Percentiles rank a stretch among this genome's conserved stretches.
Evolutionary conservation across 306 rosid genomes (phyloP).

Genomic region (Hylodesmum podocarpum): DNA sequence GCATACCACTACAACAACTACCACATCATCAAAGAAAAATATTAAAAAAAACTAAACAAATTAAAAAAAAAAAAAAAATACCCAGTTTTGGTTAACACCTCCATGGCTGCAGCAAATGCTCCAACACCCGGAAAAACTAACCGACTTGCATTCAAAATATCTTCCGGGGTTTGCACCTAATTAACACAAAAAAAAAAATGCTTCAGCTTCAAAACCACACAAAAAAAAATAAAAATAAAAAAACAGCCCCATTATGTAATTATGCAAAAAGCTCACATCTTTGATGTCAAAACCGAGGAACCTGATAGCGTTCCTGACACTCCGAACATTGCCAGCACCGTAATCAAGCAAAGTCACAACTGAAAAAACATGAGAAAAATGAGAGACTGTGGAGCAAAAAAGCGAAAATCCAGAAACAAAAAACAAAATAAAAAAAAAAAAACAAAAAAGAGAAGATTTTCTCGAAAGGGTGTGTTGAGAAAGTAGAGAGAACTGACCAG

Average conservation of each 20-base stretch:
- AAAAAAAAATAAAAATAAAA: background rate
- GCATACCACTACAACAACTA: background rate
- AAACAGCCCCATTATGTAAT: background rate
- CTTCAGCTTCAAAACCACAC: slow-evolving; percentile 7
- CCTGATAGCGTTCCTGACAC: slow-evolving; percentile 84
- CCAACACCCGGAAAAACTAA: slow-evolving; percentile 94
- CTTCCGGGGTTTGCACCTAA: slow-evolving; percentile 82
- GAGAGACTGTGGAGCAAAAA: background rate
- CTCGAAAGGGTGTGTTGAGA: slow-evolving; percentile 5
- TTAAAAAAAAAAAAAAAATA: slow-evolving; percentile 21
- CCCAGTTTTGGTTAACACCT: slow-evolving; percentile 81
- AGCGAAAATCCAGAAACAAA: background rate
- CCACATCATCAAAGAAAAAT: background rate
- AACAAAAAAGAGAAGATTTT: background rate
- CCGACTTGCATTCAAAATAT: slow-evolving; percentile 74
- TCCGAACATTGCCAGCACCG: slow-evolving; percentile 95
- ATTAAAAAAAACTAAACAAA: background rate
- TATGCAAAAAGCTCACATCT: slow-evolving; percentile 55
- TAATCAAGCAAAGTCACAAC: slow-evolving; percentile 92
- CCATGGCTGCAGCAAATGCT: slow-evolving; percentile 93
- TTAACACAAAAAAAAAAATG: background rate
- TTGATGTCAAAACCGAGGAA: slow-evolving; percentile 80
- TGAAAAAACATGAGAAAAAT: slow-evolving; percentile 18
- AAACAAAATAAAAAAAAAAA: background rate
- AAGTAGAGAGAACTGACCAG: slow-evolving; percentile 48